Evolutionary conservation across 2,329 filamentous ascomycete species (phyloP).

Genomic region (Colletotrichum sp.): DNA sequence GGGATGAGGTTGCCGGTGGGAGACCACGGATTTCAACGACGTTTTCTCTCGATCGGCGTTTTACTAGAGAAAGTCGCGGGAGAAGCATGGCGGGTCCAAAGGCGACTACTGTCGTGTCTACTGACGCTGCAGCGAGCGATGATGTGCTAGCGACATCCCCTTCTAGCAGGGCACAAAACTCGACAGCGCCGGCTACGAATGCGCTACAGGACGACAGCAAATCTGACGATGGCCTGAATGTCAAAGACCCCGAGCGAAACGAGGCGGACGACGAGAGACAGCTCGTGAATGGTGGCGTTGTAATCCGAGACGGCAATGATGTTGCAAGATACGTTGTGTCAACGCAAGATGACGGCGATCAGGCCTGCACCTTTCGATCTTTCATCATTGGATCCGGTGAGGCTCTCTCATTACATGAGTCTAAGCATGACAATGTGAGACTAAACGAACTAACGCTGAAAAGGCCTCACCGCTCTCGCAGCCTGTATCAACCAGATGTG

Average conservation of each 20-base stretch:
- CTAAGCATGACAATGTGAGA: background rate
- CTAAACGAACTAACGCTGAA: background rate
- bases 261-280: background rate
- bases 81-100: background rate
- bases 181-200: background rate
- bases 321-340: constrained; percentile 14
- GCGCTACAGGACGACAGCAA: background rate
- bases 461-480: constrained; percentile 14
- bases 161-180: accelerated
- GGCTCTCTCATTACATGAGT: accelerated
- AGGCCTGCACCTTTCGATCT: constrained; percentile 3
- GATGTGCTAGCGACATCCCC: background rate
- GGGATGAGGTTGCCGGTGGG: background rate
- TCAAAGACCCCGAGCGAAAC: background rate
- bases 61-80: background rate
- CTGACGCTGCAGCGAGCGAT: background rate
- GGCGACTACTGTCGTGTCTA: background rate
- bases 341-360: constrained; percentile 10
- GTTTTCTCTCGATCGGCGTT: background rate
- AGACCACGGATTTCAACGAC: background rate
- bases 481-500: constrained; percentile 20
- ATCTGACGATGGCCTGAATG: background rate
- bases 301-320: constrained; percentile 11
- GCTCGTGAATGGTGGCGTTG: background rate
- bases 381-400: constrained; percentile 18